Evolutionary conservation across 306 rosid species (phyloP), one percentile per base, ranked within the genome.

Genomic region (Quercus dentata): DNA sequence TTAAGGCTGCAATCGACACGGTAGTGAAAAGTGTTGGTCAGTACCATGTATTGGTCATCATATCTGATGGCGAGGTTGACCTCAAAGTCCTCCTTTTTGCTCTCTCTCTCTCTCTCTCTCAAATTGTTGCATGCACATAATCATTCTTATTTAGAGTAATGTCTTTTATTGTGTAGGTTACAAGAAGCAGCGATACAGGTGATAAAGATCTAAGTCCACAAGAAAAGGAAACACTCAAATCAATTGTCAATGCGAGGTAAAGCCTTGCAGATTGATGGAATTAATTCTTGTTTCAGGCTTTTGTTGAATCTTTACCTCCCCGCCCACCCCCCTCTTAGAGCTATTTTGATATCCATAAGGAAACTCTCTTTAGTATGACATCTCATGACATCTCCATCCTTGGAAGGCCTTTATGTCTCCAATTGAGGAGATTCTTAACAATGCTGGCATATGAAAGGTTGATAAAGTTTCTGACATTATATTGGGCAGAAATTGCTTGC

Each of bases 11-110:
- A 35, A 85, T 91, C 73, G 90, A 94, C 87, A 87, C 90, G 59
- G 99, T 94, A 69, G 97, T 88, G 84, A 92, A 91, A 78, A 82
- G 79, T 67, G 84, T 73, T n/a, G 99, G 99, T 71, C 97, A 87
- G 82, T 94, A 86, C 86, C 99, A 94, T 84, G 97, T 91, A 15
- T 83, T 94, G 83, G 89, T 94, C 68, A 87, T 94, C 56, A 57
- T 94, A 81, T 95, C 97, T 27, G 97, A 92, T 71, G 97, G 99
- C 27, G 92, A 94, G 91, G 97, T 94, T 81, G 35, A 64, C 23
- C 51, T 79, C 44, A 56, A 23, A 10, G 20, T 49, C 44, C 57
- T 7, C 13, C 41, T 35, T 35, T 35, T 46, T 46, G 38, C 82
- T 46, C 0, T 46, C 52, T 46, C 13, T 1, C 0, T 46, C 52